phyloP scores from a whole-genome alignment of 2,329 filamentous ascomycete genomes.

The Cladophialophora bantiana region DNA sequence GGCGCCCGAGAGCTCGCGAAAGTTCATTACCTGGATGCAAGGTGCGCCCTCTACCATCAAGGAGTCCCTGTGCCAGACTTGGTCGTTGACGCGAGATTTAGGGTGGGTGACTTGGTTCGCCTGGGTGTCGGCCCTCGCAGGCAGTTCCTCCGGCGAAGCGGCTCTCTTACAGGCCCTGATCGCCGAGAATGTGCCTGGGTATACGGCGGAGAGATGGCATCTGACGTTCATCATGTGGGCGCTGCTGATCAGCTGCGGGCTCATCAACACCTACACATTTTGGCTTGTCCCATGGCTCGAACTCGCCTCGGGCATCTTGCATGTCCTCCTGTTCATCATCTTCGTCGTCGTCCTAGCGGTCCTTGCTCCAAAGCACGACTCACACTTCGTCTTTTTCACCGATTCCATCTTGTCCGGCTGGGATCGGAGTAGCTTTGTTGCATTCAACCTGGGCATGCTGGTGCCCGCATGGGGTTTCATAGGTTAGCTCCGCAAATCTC shows the following conservation, averaged over 20 bases:
- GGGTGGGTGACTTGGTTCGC: constrained; percentile 54
- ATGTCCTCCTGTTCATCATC: constrained; percentile 48
- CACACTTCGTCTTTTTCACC: constrained; percentile 46
- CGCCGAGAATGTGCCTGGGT: constrained; percentile 45
- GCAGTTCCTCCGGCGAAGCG: constrained; percentile 47
- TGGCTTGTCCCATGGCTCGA: constrained; percentile 52
- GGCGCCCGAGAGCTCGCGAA: constrained; percentile 42
- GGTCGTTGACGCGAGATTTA: neutral
- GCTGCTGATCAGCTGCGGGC: constrained; percentile 44
- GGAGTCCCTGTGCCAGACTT: neutral
- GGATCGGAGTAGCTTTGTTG: constrained; percentile 44
- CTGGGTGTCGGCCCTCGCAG: constrained; percentile 47
- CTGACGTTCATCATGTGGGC: constrained; percentile 50
- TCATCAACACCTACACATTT: constrained; percentile 44
- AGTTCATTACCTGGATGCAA: constrained; percentile 47
- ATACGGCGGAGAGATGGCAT: constrained; percentile 48
- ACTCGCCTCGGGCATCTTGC: constrained; percentile 46
- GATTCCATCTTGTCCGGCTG: constrained; percentile 45
- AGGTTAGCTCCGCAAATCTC: constrained; percentile 35
- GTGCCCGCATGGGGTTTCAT: constrained; percentile 46
- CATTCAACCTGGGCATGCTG: constrained; percentile 50
- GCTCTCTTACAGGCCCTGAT: constrained; percentile 47
- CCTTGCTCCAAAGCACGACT: constrained; percentile 45
- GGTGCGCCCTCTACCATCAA: constrained; percentile 36
- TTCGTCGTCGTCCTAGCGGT: constrained; percentile 47